Percentiles rank a stretch among this genome's conserved stretches.
Evolutionary conservation across 805 yeast genomes (phyloP).

Genomic region (Candida oleophila): DNA sequence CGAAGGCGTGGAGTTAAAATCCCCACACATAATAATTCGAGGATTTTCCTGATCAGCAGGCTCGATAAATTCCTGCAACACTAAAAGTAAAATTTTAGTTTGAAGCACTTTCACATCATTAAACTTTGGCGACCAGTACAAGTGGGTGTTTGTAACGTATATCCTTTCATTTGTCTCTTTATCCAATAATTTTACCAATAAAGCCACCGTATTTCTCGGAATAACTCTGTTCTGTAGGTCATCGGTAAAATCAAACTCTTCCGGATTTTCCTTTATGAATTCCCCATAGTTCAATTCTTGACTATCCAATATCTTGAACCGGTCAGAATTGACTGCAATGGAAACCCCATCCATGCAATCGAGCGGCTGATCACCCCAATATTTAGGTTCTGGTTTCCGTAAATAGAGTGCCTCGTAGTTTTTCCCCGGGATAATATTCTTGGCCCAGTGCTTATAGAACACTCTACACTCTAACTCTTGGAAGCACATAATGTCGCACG

Average conservation of each 20-base stretch:
- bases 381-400: conserved; percentile 49
- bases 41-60: conserved; percentile 12
- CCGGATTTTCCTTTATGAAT: conserved; percentile 19
- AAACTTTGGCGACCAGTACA: conserved; percentile 53
- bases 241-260: conserved; percentile 27
- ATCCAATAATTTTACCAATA: conserved; percentile 50
- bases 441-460: conserved; percentile 41
- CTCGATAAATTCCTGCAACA: conserved; percentile 11
- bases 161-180: conserved; percentile 35
- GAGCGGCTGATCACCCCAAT: conserved; percentile 45
- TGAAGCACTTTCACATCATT: conserved; percentile 57
- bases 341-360: conserved; percentile 62
- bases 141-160: conserved; percentile 57
- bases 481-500: conserved; percentile 60
- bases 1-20: conserved; percentile 51
- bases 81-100: conserved; percentile 36
- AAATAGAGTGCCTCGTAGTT: conserved; percentile 50
- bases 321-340: conserved; percentile 47
- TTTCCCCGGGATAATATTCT: conserved; percentile 19
- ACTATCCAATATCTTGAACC: conserved; percentile 41
- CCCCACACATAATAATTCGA: conserved; percentile 50
- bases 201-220: conserved; percentile 56
- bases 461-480: conserved; percentile 50
- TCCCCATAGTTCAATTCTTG: conserved; percentile 31
- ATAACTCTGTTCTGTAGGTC: conserved; percentile 36